Base-by-base conservation (phyloP, 2,329 filamentous ascomycete species). In the Aspergillus aculeatus region DNA sequence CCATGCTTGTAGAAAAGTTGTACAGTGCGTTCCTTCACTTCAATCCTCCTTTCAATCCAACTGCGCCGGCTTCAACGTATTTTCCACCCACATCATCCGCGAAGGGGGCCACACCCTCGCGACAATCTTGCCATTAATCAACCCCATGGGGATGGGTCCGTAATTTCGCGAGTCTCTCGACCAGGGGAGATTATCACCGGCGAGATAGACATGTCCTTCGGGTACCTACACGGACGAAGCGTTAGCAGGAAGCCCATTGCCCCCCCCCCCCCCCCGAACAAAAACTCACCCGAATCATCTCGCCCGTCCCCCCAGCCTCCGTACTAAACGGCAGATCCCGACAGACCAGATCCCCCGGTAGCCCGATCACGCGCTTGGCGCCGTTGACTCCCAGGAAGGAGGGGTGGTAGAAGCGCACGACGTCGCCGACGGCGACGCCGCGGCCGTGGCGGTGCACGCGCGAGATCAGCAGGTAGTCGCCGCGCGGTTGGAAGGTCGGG, bases 171-270 rank as follows among this genome's bases (percentile, higher is more conserved):
- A 97, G 79, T 99, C 95, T 64, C 91, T 82, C 24, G 92, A 97
- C 69, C 85, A 89, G 3, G 86, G 82, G 62, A 96, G 72, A 75
- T 98, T 98, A 75, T 99, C 95, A 2, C 95, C 95, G 2, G 87
- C 85, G 6, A 97, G 80, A 86, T 92, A 98, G 69, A 92, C 96
- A 80, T 99, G 95, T 1, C 95, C 95, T 71, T 90, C 82, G 0
- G 95, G 95, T 16, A 99, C 86, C 90, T 96, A 69, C 9, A 26
- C 52, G 49, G 26, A 4, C 6, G 35, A 50, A 31, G 21, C 7
- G 26, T 29, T 26, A 50, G 24, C 48, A 26, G 11, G 11, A 24
- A 14, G 9, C 26, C 48, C 50, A 63, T 16, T 31, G 7, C 19
- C 35, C 59, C 12, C 35, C 24, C 48, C n/a, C 23, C 32, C 38